Percentiles rank a stretch among this genome's conserved stretches.
These are phyloP conservation scores for Zygoascus biomembranicola DNA, from an alignment of 805 yeast species.

Conservation along the genomic window DNA sequence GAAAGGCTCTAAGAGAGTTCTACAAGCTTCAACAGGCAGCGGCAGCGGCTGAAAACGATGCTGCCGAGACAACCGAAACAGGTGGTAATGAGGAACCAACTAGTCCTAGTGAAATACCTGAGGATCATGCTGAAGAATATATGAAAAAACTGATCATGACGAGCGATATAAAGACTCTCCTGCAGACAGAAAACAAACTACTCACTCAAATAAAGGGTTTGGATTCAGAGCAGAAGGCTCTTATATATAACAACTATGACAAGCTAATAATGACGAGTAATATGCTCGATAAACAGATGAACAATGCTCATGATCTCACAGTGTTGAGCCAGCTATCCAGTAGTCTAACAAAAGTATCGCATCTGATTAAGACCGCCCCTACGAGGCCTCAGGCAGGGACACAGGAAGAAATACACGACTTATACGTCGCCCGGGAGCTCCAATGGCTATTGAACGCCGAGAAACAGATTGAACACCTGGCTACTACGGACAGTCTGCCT, in stretches of 20 bases:
- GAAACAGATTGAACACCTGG: neutral
- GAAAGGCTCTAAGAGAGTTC: slow-evolving; percentile 30
- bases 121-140: slow-evolving; percentile 19
- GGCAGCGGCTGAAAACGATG: slow-evolving; percentile 2
- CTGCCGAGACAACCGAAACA: neutral
- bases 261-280: slow-evolving; percentile 30
- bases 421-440: neutral
- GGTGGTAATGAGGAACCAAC: neutral
- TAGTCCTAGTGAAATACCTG: slow-evolving; percentile 12
- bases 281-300: slow-evolving; percentile 22
- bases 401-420: neutral
- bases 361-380: neutral
- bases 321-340: slow-evolving; percentile 3
- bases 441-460: neutral
- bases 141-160: slow-evolving; percentile 14
- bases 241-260: slow-evolving; percentile 32
- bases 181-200: slow-evolving; percentile 22
- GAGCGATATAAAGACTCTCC: slow-evolving; percentile 18
- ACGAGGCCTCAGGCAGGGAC: neutral
- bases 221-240: slow-evolving; percentile 31
- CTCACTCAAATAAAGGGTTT: slow-evolving; percentile 23
- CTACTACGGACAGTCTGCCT: neutral
- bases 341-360: slow-evolving; percentile 8
- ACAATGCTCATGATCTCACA: neutral
- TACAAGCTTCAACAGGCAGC: slow-evolving; percentile 25